phyloP scores from a whole-genome alignment of 257 asterid genomes.

The Leptodermis oblonga region DNA sequence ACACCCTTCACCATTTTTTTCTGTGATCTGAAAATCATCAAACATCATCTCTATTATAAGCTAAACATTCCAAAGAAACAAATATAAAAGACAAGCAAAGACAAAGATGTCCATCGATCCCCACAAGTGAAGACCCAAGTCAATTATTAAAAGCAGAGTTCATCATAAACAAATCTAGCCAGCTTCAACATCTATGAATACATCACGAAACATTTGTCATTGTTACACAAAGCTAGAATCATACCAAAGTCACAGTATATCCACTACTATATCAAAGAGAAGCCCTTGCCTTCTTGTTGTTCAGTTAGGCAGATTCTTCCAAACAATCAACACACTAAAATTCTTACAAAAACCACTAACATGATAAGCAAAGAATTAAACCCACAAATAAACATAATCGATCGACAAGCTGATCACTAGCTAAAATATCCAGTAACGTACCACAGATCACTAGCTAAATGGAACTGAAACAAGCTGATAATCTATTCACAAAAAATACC shows the following conservation, averaged over 20 bases:
- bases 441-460: conserved; percentile 13
- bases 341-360: not conserved
- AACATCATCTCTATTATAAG: not conserved
- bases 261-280: not conserved
- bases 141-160: not conserved
- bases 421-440: not conserved
- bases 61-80: not conserved
- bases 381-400: not conserved
- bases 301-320: not conserved
- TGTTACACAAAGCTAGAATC: not conserved
- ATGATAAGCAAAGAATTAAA: not conserved
- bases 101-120: not conserved
- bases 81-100: not conserved
- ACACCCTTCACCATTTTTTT: conserved; percentile 89
- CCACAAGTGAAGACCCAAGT: not conserved
- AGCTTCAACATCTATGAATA: not conserved
- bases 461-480: not conserved
- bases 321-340: not conserved
- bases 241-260: not conserved
- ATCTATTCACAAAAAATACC: not conserved
- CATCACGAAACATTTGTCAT: not conserved
- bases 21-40: conserved; percentile 52
- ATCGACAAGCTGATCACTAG: not conserved
- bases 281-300: not conserved
- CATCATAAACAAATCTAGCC: too few relatives aligned